Evolutionary conservation across 371 early-diverging fungal genomes (phyloP), one percentile per base, ranked within the genome.

Genomic region (Mortierella sp.): DNA sequence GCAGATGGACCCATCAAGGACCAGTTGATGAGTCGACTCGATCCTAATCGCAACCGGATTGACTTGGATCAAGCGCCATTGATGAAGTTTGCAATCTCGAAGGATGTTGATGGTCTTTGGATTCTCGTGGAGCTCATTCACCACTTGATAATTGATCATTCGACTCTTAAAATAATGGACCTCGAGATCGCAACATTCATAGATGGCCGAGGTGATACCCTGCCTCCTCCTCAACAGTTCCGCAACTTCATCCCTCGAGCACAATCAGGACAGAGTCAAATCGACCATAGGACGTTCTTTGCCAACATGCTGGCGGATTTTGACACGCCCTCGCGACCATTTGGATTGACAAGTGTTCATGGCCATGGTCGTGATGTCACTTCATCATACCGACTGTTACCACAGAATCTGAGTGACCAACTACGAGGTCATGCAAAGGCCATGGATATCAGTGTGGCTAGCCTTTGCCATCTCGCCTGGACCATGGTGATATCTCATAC

Each of bases 141-240:
- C 41, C 67, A 67, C 28, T 6, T 67, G 13, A 55, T 43, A n/a
- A 60, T 46, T 19, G 67, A 67, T 44, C 48, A 60, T 19, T 47
- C 60, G 2, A 55, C 67, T 7, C 3, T 60, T 2, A 45, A 59
- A 0, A 13, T 54, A 1, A 43, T 67, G 55, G 8, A 41, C 0
- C 17, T 4, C 9, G 59, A 58, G 58, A 66, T 54, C 27, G 4
- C 54, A n/a, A 37, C 54, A 10, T 22, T 66, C 39, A 27, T 58
- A 6, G 49, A 47, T 1, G 66, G 59, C 16, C 48, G 25, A 25
- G 59, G 49, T 48, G 54, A 46, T 16, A 21, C 51, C 6, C 45
- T 64, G 13, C 44, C 66, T 9, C 3, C 46, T 3, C 47, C 60
- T 17, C 43, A 66, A 25, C 22, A 28, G 63, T 13, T n/a, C n/a